Conservation (phyloP, 2,329 filamentous ascomycete genomes). For the Phialophora tarda region DNA sequence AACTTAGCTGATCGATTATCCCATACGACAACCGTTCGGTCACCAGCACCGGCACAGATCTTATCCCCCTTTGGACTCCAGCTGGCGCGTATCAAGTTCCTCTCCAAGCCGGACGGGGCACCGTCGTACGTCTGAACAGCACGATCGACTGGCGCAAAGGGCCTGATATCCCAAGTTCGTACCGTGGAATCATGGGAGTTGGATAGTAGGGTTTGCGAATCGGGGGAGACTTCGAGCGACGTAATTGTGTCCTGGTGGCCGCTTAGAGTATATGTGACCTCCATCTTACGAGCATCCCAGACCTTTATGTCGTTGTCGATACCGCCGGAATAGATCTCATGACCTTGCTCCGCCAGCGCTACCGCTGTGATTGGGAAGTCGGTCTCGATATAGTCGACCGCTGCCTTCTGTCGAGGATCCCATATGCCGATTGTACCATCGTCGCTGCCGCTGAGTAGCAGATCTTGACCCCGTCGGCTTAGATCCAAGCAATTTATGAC, state of each 20-base stretch:
- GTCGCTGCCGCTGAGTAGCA: slow-evolving; percentile 89
- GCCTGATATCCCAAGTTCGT: slow-evolving; percentile 92
- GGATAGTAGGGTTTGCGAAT: slow-evolving; percentile 86
- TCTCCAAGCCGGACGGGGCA: slow-evolving; percentile 84
- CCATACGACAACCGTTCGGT: slow-evolving; percentile 91
- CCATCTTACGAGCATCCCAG: slow-evolving; percentile 94
- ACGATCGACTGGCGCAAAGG: slow-evolving; percentile 87
- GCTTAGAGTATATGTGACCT: slow-evolving; percentile 81
- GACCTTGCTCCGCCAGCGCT: slow-evolving; percentile 89
- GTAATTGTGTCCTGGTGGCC: slow-evolving; percentile 93
- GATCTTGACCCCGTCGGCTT: slow-evolving; percentile 85
- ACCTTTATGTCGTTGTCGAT: slow-evolving; percentile 98
- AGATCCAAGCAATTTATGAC: slow-evolving; percentile 92
- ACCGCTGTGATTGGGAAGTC: slow-evolving; percentile 92
- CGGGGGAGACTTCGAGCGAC: slow-evolving; percentile 87
- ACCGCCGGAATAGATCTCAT: slow-evolving; percentile 90
- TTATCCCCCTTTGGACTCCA: slow-evolving; percentile 87
- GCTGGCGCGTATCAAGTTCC: slow-evolving; percentile 86
- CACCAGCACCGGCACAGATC: slow-evolving; percentile 86
- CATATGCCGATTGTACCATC: slow-evolving; percentile 94
- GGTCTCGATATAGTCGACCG: slow-evolving; percentile 84
- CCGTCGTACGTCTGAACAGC: slow-evolving; percentile 89
- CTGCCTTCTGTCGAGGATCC: slow-evolving; percentile 91
- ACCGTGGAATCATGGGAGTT: slow-evolving; percentile 94
- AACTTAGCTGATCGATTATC: slow-evolving; percentile 86